phyloP scores from a whole-genome alignment of 164 flowering plant species.

The Nelumbo lutea region DNA sequence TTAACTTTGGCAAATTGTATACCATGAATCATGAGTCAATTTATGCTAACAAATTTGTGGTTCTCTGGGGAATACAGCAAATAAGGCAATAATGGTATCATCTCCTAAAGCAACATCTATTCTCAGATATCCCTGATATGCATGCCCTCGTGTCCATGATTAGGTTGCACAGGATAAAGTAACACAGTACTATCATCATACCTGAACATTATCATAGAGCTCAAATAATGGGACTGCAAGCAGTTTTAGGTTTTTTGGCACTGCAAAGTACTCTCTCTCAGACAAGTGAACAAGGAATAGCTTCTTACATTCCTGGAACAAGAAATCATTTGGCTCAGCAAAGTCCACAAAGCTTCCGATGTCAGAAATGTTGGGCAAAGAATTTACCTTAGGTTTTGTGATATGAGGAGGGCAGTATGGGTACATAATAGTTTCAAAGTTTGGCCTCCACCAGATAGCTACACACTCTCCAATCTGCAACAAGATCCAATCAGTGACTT shows the following conservation, averaged over 20 bases:
- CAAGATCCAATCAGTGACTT: background rate
- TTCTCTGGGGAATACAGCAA: too few relatives aligned
- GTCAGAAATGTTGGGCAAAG: too few relatives aligned
- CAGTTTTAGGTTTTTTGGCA: slow-evolving; percentile 89
- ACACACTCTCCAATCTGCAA: slow-evolving; percentile 98
- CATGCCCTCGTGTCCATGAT: background rate
- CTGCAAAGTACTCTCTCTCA: slow-evolving; percentile 94
- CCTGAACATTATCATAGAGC: slow-evolving; percentile 98
- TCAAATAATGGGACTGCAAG: slow-evolving; percentile 96
- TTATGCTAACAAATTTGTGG: too few relatives aligned
- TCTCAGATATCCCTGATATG: background rate
- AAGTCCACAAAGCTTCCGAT: background rate
- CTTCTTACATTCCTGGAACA: slow-evolving; percentile 87
- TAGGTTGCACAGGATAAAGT: background rate
- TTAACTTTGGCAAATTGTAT: too few relatives aligned
- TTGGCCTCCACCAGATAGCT: slow-evolving; percentile 99
- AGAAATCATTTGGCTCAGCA: background rate
- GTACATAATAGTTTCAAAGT: slow-evolving; percentile 91
- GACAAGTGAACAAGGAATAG: slow-evolving; percentile 91
- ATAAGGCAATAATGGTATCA: too few relatives aligned
- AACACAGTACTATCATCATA: slow-evolving; percentile 15
- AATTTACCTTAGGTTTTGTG: slow-evolving; percentile 93
- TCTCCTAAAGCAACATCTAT: background rate
- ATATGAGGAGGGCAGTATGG: slow-evolving; percentile 99
- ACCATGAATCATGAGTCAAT: too few relatives aligned